These are phyloP conservation scores for Aegilops longissima DNA, from an alignment of 176 grass and related monocot species.

Conservation along the genomic window DNA sequence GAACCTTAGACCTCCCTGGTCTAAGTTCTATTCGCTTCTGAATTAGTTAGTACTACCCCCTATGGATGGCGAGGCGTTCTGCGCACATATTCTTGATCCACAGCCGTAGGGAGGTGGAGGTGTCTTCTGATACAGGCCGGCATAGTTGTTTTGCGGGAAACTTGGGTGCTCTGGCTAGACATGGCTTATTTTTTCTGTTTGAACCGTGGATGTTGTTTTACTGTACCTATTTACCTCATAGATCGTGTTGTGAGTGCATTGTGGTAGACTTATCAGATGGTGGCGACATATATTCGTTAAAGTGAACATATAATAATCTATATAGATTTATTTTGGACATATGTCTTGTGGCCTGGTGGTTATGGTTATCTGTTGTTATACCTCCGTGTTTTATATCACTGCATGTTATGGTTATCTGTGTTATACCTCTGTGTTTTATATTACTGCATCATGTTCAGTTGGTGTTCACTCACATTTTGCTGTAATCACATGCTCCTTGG, in stretches of 20 bases:
- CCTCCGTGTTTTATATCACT: neutral
- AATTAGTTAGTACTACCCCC: slow-evolving; percentile 7
- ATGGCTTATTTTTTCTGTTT: slow-evolving; percentile 14
- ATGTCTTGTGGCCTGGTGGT: neutral
- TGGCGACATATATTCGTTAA: slow-evolving; percentile 53
- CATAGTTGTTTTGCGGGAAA: slow-evolving; percentile 19
- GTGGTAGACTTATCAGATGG: slow-evolving; percentile 34
- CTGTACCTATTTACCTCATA: slow-evolving; percentile 46
- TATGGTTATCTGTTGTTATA: neutral
- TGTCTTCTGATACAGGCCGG: neutral
- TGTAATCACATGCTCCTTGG: neutral
- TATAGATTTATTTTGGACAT: slow-evolving; percentile 42
- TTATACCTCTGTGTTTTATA: neutral
- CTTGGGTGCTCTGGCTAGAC: slow-evolving; percentile 22
- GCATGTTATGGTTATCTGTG: neutral
- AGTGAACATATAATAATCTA: slow-evolving; percentile 39
- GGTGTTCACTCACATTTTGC: neutral
- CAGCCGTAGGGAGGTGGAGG: neutral
- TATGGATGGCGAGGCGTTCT: neutral
- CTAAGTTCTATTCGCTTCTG: slow-evolving; percentile 30
- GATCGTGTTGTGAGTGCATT: slow-evolving; percentile 42
- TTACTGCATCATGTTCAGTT: neutral
- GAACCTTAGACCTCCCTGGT: slow-evolving; percentile 48
- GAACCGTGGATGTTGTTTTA: slow-evolving; percentile 13
- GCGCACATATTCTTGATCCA: slow-evolving; percentile 13